phyloP scores from a whole-genome alignment of 768 basidiomycete genomes.

The Suillus americanus region DNA sequence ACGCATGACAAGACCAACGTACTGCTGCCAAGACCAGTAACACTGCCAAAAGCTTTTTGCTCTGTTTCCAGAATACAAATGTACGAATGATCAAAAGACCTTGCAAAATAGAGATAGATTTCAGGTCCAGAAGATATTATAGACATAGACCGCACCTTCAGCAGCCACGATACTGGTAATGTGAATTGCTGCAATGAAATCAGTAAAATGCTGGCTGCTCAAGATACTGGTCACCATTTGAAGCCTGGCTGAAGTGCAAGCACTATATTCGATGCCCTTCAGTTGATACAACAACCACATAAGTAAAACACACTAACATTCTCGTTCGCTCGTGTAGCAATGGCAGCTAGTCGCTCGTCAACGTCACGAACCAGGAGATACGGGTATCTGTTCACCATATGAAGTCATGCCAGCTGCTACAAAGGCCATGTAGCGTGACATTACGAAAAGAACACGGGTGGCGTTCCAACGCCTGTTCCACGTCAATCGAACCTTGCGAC shows the following conservation, averaged over 20 bases:
- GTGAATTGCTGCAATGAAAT: not conserved
- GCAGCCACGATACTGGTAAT: constrained; percentile 4
- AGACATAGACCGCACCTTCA: not conserved
- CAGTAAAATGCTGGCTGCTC: not conserved
- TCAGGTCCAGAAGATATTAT: not conserved
- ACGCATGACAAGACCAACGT: not conserved
- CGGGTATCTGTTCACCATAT: constrained; percentile 2
- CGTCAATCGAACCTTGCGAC: constrained; percentile 1
- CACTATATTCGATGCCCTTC: not conserved
- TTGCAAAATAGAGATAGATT: not conserved
- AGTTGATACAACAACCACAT: not conserved
- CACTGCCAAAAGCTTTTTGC: not conserved
- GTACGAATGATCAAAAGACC: constrained; percentile 4
- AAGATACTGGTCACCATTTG: not conserved
- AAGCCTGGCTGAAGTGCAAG: not conserved
- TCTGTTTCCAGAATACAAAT: constrained; percentile 6
- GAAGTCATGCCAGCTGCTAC: constrained; percentile 7
- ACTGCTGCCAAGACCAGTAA: constrained; percentile 4
- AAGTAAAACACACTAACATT: not conserved
- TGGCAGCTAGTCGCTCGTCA: not conserved
- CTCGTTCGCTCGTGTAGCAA: not conserved
- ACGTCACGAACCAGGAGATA: not conserved
- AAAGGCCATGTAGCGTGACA: constrained; percentile 9
- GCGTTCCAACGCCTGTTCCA: constrained; percentile 7
- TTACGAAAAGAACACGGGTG: not conserved